Percentiles rank a stretch among this genome's conserved stretches.
These are phyloP conservation scores for Claviceps maximensis DNA, from an alignment of 2,329 filamentous ascomycete species.

Conservation along the genomic window DNA sequence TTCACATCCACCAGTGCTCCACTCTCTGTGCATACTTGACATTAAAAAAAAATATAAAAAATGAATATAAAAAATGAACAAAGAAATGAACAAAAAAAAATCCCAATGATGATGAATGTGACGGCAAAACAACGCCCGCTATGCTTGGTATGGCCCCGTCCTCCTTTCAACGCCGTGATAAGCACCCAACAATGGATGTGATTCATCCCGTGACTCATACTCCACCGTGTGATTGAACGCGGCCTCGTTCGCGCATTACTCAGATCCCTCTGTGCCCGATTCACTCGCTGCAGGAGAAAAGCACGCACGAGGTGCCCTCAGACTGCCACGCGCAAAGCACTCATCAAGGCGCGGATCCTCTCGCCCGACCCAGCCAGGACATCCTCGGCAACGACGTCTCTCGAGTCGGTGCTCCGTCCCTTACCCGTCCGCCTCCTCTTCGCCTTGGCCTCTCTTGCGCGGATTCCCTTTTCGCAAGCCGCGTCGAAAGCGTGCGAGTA, in stretches of 20 bases:
- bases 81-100: background rate
- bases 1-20: background rate
- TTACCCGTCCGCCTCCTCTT: constrained; percentile 26
- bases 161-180: background rate
- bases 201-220: too few species aligned
- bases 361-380: constrained; percentile 30
- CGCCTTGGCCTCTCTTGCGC: constrained; percentile 34
- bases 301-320: too few species aligned
- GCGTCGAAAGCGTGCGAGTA: constrained; percentile 24
- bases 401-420: constrained; percentile 17
- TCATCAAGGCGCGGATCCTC: constrained; percentile 28
- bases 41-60: background rate
- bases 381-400: constrained; percentile 29
- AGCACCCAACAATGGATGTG: too few species aligned
- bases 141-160: background rate
- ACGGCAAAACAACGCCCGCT: background rate
- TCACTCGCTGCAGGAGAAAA: too few species aligned
- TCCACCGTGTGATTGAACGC: too few species aligned
- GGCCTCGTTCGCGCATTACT: too few species aligned
- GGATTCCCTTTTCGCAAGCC: constrained; percentile 33
- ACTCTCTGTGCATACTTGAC: too few species aligned
- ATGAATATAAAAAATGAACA: background rate
- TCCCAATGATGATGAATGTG: background rate
- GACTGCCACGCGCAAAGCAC: constrained; percentile 15
- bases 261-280: too few species aligned